Percentiles rank a stretch among this genome's conserved stretches.
phyloP scores from a whole-genome alignment of 2,329 filamentous ascomycete genomes.

The Periconia macrospinosa region DNA sequence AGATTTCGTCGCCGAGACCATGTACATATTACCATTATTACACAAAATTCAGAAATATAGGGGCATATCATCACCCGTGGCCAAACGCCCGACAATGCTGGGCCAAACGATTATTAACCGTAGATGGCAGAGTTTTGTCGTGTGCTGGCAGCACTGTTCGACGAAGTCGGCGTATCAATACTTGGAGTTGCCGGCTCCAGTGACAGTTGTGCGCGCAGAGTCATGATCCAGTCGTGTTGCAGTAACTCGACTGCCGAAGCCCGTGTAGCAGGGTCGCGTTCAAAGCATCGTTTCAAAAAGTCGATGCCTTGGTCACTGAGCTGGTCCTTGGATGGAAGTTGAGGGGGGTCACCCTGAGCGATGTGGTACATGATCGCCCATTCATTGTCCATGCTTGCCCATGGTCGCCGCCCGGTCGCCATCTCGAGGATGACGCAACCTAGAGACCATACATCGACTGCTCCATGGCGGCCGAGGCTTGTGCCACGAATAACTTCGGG shows the following conservation, averaged over 20 bases:
- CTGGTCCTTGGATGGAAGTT: slow-evolving; percentile 79
- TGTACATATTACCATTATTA: too few species aligned
- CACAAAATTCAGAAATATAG: too few species aligned
- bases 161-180: slow-evolving; percentile 26
- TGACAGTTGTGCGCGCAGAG: slow-evolving; percentile 48
- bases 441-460: slow-evolving; percentile 94
- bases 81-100: not conserved
- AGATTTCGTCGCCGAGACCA: too few species aligned
- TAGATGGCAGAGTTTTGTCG: slow-evolving; percentile 40
- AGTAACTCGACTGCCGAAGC: slow-evolving; percentile 85
- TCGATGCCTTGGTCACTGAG: slow-evolving; percentile 83
- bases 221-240: slow-evolving; percentile 85
- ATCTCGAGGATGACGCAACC: slow-evolving; percentile 97
- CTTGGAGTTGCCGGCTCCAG: slow-evolving; percentile 52
- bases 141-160: slow-evolving; percentile 22
- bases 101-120: slow-evolving; percentile 15
- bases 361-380: slow-evolving; percentile 99
- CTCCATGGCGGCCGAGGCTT: slow-evolving; percentile 72
- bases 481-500: slow-evolving; percentile 94
- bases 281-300: slow-evolving; percentile 85
- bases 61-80: not conserved
- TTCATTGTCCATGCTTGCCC: slow-evolving; percentile 96
- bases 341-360: slow-evolving; percentile 90
- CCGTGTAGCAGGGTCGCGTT: slow-evolving; percentile 76
- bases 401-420: slow-evolving; percentile 91